Percentiles rank a stretch among this genome's conserved stretches.
Evolutionary conservation across 2,329 filamentous ascomycete species (phyloP).

Genomic region (Kalaharituber pfeilii): DNA sequence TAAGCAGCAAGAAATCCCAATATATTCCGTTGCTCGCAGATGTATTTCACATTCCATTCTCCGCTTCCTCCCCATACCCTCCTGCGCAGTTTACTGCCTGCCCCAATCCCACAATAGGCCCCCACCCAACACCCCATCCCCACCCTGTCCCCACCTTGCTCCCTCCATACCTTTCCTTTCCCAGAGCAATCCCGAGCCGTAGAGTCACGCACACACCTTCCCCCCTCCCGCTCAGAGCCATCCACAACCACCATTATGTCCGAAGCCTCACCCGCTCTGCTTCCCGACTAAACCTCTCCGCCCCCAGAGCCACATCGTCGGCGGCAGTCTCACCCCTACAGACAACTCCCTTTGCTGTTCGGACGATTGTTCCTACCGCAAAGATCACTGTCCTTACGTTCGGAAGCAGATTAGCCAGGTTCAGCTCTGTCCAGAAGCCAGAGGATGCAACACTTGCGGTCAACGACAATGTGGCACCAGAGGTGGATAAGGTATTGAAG

Average conservation of each 20-base stretch:
- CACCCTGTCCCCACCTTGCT: too few relatives aligned
- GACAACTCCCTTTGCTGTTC: neutral
- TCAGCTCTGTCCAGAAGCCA: neutral
- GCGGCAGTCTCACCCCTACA: neutral
- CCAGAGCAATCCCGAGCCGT: too few relatives aligned
- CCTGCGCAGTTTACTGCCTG: too few relatives aligned
- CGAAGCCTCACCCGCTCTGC: neutral
- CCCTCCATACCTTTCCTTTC: too few relatives aligned
- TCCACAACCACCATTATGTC: conserved; percentile 2
- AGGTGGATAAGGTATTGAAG: conserved; percentile 35
- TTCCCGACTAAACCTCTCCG: neutral
- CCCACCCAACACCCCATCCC: too few relatives aligned
- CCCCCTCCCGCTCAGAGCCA: too few relatives aligned
- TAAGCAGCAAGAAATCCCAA: too few relatives aligned
- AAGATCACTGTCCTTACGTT: neutral
- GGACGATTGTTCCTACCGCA: neutral
- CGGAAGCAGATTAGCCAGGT: neutral
- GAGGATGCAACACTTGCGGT: neutral
- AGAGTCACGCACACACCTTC: too few relatives aligned
- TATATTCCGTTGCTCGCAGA: too few relatives aligned
- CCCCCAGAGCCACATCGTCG: neutral
- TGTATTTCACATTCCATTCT: too few relatives aligned
- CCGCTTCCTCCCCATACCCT: too few relatives aligned
- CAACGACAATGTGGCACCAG: neutral
- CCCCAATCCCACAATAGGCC: too few relatives aligned